A percentile compares a stretch with the other conserved stretches of the same genome.
Conservation (phyloP, 2,329 filamentous ascomycete genomes). For the Camillea tinctor region DNA sequence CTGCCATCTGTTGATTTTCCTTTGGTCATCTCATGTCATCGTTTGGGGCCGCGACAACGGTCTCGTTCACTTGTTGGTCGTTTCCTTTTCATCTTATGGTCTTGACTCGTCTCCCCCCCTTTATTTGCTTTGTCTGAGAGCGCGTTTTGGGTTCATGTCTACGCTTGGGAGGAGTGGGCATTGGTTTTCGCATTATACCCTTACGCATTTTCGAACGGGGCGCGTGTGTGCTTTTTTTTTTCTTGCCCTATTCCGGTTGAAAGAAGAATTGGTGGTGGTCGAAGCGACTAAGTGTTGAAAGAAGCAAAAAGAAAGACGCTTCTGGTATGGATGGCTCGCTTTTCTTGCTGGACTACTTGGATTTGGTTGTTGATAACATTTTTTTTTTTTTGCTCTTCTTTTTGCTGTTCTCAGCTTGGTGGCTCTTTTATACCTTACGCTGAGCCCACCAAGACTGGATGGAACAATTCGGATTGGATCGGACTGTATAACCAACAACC, state of each 20-base stretch:
- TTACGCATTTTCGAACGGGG: slow-evolving; percentile 22
- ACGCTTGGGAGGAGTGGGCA: not conserved
- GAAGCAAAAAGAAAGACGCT: too few species aligned
- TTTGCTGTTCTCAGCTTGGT: slow-evolving; percentile 3
- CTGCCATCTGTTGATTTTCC: not conserved
- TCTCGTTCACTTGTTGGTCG: slow-evolving; percentile 7
- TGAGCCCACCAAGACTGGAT: too few species aligned
- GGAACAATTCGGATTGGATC: too few species aligned
- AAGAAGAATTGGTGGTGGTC: slow-evolving; percentile 7
- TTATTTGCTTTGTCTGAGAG: not conserved
- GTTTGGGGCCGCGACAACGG: slow-evolving; percentile 20
- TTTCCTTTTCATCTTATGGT: slow-evolving; percentile 1
- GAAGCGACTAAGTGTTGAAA: not conserved
- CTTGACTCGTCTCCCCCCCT: slow-evolving; percentile 7
- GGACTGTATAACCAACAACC: too few species aligned
- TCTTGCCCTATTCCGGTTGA: not conserved
- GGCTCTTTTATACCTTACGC: not conserved
- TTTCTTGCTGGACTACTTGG: too few species aligned
- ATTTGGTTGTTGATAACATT: too few species aligned
- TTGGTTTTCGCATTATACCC: slow-evolving; percentile 29
- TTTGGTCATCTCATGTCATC: slow-evolving; percentile 7
- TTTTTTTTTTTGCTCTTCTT: too few species aligned
- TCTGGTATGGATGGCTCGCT: too few species aligned
- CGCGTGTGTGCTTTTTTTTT: slow-evolving; percentile 1
- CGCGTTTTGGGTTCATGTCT: not conserved